A percentile compares a stretch with the other conserved stretches of the same genome.
phyloP scores from a whole-genome alignment of 768 basidiomycete genomes.

The Royoungia palumana region DNA sequence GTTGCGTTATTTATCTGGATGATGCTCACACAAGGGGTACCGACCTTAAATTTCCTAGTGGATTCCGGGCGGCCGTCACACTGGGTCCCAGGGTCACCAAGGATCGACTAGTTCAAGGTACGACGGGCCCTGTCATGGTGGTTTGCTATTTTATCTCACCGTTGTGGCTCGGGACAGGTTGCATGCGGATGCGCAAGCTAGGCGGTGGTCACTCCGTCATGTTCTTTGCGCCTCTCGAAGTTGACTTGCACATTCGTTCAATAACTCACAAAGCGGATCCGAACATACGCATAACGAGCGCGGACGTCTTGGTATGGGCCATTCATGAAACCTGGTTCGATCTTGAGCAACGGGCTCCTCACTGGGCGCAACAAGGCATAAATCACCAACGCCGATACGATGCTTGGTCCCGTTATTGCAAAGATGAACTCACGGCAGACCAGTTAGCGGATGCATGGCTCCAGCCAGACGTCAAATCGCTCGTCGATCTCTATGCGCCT shows the following conservation, averaged over 20 bases:
- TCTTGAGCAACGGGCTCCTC: slow-evolving; percentile 36
- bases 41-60: slow-evolving; percentile 13
- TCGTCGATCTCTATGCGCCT: slow-evolving; percentile 35
- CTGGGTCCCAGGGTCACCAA: slow-evolving; percentile 16
- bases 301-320: slow-evolving; percentile 45
- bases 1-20: slow-evolving; percentile 12
- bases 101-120: slow-evolving; percentile 16
- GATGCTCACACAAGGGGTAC: slow-evolving; percentile 18
- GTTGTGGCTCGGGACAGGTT: slow-evolving; percentile 32
- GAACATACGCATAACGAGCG: background rate
- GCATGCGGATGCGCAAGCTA: slow-evolving; percentile 53
- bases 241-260: slow-evolving; percentile 37
- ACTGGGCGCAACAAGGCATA: slow-evolving; percentile 43
- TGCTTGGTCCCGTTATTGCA: slow-evolving; percentile 17
- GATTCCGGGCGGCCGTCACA: slow-evolving; percentile 14
- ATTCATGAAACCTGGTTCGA: slow-evolving; percentile 42
- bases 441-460: slow-evolving; percentile 31
- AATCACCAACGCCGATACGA: slow-evolving; percentile 30
- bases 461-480: slow-evolving; percentile 36
- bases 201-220: slow-evolving; percentile 45
- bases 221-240: slow-evolving; percentile 47
- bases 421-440: background rate
- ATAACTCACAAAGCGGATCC: slow-evolving; percentile 11
- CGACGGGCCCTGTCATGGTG: no score
- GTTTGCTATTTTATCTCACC: no score